Percentiles rank a stretch among this genome's conserved stretches.
Evolutionary conservation across 2,329 filamentous ascomycete species (phyloP).

Genomic region (Stromatinia cepivora): DNA sequence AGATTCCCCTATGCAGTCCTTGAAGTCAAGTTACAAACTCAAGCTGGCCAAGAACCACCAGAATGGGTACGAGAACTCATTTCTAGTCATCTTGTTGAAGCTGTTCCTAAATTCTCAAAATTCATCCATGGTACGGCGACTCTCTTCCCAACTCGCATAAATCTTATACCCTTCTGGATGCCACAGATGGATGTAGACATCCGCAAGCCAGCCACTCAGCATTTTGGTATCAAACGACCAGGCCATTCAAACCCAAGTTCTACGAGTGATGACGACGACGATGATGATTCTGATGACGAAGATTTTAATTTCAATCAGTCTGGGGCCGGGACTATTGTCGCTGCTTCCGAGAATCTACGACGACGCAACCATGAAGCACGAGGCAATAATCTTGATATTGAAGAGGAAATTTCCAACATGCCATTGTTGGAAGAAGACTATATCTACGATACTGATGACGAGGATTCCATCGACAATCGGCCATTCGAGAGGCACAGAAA

Average conservation of each 20-base stretch:
- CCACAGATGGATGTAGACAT: constrained; percentile 99
- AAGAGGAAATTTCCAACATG: constrained; percentile 74
- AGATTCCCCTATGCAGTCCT: constrained; percentile 95
- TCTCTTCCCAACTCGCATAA: constrained; percentile 82
- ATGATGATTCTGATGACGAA: constrained; percentile 66
- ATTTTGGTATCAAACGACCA: constrained; percentile 86
- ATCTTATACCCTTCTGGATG: constrained; percentile 94
- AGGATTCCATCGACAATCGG: constrained; percentile 74
- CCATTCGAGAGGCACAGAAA: constrained; percentile 75
- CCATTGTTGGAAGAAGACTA: constrained; percentile 65
- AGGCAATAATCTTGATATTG: constrained; percentile 64
- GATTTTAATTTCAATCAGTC: constrained; percentile 30
- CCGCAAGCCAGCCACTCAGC: constrained; percentile 82
- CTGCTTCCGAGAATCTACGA: constrained; percentile 30
- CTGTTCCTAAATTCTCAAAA: constrained; percentile 99
- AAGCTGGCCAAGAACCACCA: constrained; percentile 89
- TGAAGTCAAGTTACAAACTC: constrained; percentile 97
- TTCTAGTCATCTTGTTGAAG: constrained; percentile 90
- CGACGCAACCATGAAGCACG: constrained; percentile 33
- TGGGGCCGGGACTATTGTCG: background rate
- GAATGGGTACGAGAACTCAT: constrained; percentile 96
- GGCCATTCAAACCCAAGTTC: constrained; percentile 72
- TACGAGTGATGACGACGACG: constrained; percentile 76
- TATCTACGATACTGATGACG: constrained; percentile 88
- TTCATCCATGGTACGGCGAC: constrained; percentile 95